Percentiles rank a stretch among this genome's conserved stretches.
phyloP scores from a whole-genome alignment of 2,329 filamentous ascomycete species.

The Neofusicoccum umdonicola region DNA sequence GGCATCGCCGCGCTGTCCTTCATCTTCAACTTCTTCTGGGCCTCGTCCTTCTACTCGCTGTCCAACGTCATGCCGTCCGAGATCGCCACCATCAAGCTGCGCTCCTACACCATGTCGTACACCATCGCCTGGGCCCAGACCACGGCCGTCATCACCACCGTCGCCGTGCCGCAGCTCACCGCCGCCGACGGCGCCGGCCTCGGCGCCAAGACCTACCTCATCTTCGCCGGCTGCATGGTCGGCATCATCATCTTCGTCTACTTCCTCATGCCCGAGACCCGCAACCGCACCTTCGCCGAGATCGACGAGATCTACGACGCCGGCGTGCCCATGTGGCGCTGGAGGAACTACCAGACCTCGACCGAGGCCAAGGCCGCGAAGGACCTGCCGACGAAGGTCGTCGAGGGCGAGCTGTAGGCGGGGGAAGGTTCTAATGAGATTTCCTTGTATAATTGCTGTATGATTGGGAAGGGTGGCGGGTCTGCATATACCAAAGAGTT shows the following conservation, averaged over 20 bases:
- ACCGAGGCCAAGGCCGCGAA: slow-evolving; percentile 4
- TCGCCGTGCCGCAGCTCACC: slow-evolving; percentile 1
- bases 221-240: slow-evolving; percentile 50
- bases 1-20: slow-evolving; percentile 2
- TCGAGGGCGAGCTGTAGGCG: slow-evolving; percentile 7
- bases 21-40: slow-evolving; percentile 16
- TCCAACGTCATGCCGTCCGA: slow-evolving; percentile 11
- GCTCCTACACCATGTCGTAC: slow-evolving; percentile 7
- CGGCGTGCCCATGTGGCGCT: slow-evolving; percentile 3
- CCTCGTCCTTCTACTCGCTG: slow-evolving; percentile 4
- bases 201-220: slow-evolving; percentile 32
- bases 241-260: slow-evolving; percentile 46
- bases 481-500: too few relatives aligned
- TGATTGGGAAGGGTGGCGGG: too few relatives aligned
- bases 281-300: slow-evolving; percentile 44
- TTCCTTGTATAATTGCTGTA: too few relatives aligned
- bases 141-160: slow-evolving; percentile 11
- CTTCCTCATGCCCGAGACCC: slow-evolving; percentile 45
- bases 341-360: not conserved
- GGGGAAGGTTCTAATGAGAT: too few relatives aligned
- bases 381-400: not conserved
- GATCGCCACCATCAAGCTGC: slow-evolving; percentile 13
- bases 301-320: slow-evolving; percentile 47
- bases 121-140: slow-evolving; percentile 13
- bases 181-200: not conserved